Conservation (phyloP, 2,329 filamentous ascomycete genomes). For the Epicoccum sorghinum region DNA sequence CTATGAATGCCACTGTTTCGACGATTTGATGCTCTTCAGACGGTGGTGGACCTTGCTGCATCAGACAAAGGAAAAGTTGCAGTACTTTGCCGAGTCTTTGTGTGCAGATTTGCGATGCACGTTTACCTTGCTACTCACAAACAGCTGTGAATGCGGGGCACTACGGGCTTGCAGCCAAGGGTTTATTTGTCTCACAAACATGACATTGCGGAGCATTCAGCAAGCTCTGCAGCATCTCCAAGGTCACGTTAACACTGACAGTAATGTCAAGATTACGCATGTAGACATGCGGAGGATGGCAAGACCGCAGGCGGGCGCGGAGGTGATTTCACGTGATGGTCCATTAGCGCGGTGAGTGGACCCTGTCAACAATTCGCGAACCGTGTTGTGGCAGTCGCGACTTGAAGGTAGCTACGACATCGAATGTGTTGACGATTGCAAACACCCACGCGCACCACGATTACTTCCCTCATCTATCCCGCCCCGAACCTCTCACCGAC, state of each 20-base stretch:
- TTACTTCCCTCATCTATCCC: neutral
- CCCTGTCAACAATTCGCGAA: constrained; percentile 30
- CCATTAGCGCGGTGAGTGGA: constrained; percentile 17
- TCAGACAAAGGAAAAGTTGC: no score
- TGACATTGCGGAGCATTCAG: neutral
- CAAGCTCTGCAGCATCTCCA: neutral
- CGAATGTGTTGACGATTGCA: constrained; percentile 31
- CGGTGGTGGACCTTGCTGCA: no score
- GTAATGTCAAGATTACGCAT: no score
- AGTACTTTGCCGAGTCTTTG: no score
- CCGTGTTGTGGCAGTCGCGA: constrained; percentile 44
- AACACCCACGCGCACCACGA: constrained; percentile 11
- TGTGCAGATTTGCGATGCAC: no score
- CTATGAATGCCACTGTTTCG: no score
- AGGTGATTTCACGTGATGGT: constrained; percentile 33
- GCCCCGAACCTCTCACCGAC: neutral
- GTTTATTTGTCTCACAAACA: neutral
- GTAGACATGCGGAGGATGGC: neutral
- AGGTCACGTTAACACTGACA: no score
- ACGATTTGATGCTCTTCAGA: no score
- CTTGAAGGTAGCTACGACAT: constrained; percentile 27
- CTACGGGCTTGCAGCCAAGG: neutral
- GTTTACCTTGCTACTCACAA: no score
- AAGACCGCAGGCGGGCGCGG: neutral
- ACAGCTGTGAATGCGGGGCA: neutral